A percentile compares a stretch with the other conserved stretches of the same genome.
phyloP scores from a whole-genome alignment of 2,329 filamentous ascomycete species.

The Periglandula ipomoeae region DNA sequence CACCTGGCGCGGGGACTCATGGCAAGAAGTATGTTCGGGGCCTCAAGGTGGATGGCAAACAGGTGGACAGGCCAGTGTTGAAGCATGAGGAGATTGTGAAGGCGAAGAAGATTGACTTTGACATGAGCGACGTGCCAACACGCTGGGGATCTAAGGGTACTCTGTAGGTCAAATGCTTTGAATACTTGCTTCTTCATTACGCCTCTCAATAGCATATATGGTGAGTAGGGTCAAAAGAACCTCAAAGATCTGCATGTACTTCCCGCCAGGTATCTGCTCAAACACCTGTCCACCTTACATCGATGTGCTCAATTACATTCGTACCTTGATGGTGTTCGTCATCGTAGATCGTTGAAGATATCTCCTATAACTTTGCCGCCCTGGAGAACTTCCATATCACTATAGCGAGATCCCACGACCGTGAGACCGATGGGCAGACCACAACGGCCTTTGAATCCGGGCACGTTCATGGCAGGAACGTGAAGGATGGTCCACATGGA shows the following conservation, averaged over 20 bases:
- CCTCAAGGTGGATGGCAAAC: conserved; percentile 30
- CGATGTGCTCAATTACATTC: too few relatives aligned
- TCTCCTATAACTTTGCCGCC: conserved; percentile 29
- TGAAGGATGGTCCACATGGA: conserved; percentile 35
- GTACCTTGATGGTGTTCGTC: neutral
- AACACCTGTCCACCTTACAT: too few relatives aligned
- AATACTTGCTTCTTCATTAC: too few relatives aligned
- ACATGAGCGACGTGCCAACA: conserved; percentile 32
- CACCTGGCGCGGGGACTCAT: conserved; percentile 29
- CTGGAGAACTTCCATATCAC: conserved; percentile 34
- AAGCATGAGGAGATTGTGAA: conserved; percentile 30
- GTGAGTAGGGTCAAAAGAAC: too few relatives aligned
- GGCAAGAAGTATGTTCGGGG: conserved; percentile 27
- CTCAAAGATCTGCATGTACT: too few relatives aligned
- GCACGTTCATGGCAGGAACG: conserved; percentile 54
- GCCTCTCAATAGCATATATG: too few relatives aligned
- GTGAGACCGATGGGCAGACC: conserved; percentile 51
- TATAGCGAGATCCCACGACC: conserved; percentile 38
- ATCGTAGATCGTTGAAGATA: conserved; percentile 17
- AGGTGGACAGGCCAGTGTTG: conserved; percentile 24
- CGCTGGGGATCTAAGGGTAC: conserved; percentile 11
- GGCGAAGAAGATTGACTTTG: conserved; percentile 31
- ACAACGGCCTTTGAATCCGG: conserved; percentile 46
- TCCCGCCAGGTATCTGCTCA: too few relatives aligned
- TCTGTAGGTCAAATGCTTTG: too few relatives aligned